Conservation (phyloP, 768 basidiomycete species). For the Termitomyces sp. region DNA sequence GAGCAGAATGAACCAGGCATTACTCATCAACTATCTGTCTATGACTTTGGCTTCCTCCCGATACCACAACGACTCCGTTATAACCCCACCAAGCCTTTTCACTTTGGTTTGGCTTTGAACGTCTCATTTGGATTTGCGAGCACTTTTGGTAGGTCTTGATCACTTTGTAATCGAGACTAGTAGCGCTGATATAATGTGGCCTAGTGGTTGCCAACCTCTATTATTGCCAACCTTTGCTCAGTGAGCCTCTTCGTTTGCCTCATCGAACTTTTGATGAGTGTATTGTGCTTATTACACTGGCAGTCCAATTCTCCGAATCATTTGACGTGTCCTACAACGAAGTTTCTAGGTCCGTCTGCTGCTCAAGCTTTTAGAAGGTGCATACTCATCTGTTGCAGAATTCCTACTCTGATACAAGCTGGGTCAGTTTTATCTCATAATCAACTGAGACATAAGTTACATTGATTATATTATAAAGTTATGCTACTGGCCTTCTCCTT, state of each 20-base stretch:
- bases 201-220: constrained; percentile 72
- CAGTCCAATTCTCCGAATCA: constrained; percentile 33
- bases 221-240: constrained; percentile 77
- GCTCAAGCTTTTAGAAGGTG: neutral
- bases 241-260: constrained; percentile 28
- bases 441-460: neutral
- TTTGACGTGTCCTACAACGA: constrained; percentile 32
- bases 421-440: constrained; percentile 34
- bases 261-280: neutral
- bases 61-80: constrained; percentile 53
- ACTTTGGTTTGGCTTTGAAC: constrained; percentile 50
- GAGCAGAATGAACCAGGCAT: neutral
- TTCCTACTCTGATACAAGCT: constrained; percentile 63
- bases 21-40: neutral
- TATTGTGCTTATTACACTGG: neutral
- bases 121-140: constrained; percentile 55
- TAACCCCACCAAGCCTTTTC: constrained; percentile 41
- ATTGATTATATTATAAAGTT: constrained; percentile 30
- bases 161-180: neutral
- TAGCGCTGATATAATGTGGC: neutral
- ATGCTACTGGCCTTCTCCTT: constrained; percentile 66
- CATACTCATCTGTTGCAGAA: constrained; percentile 24
- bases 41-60: constrained; percentile 60
- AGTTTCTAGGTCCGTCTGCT: constrained; percentile 29
- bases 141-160: constrained; percentile 37